These are phyloP conservation scores for Betula pendula DNA, from an alignment of 306 rosid species.

Conservation along the genomic window DNA sequence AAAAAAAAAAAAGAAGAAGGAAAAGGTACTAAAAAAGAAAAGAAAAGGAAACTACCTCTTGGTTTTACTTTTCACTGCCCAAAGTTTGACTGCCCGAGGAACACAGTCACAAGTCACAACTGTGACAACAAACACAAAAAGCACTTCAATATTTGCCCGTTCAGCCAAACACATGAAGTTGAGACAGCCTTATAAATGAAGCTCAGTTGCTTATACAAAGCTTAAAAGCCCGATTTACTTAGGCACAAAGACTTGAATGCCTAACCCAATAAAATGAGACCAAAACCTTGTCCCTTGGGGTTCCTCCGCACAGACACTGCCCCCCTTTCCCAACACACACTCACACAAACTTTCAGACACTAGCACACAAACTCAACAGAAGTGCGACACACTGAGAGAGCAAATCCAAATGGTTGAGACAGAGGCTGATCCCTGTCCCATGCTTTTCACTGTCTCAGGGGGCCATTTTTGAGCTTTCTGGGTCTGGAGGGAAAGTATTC, in stretches of 20 bases:
- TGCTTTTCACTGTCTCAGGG: slow-evolving; percentile 25
- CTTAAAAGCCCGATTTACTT: slow-evolving; percentile 13
- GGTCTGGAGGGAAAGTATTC: background rate
- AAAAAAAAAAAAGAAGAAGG: too few relatives aligned
- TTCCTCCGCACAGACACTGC: slow-evolving; percentile 31
- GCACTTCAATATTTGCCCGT: too few relatives aligned
- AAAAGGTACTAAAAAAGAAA: too few relatives aligned
- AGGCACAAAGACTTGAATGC: slow-evolving; percentile 8
- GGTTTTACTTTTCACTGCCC: too few relatives aligned
- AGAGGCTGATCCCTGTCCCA: slow-evolving; percentile 35
- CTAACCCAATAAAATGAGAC: slow-evolving; percentile 25
- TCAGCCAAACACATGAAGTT: too few relatives aligned
- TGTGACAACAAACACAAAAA: background rate
- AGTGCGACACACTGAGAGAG: slow-evolving; percentile 18
- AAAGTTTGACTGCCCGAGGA: too few relatives aligned
- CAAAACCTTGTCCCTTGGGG: slow-evolving; percentile 24
- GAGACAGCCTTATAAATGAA: slow-evolving; percentile 12
- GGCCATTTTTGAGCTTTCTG: slow-evolving; percentile 35
- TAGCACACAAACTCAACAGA: slow-evolving; percentile 23
- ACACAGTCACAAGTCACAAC: too few relatives aligned
- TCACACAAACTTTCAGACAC: slow-evolving; percentile 15
- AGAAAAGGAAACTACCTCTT: too few relatives aligned
- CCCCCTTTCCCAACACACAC: slow-evolving; percentile 40
- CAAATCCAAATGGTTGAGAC: slow-evolving; percentile 32
- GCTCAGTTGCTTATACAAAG: background rate